phyloP scores from a whole-genome alignment of 192 early-diverging fungal species.

The Backusella parvicylindrica region DNA sequence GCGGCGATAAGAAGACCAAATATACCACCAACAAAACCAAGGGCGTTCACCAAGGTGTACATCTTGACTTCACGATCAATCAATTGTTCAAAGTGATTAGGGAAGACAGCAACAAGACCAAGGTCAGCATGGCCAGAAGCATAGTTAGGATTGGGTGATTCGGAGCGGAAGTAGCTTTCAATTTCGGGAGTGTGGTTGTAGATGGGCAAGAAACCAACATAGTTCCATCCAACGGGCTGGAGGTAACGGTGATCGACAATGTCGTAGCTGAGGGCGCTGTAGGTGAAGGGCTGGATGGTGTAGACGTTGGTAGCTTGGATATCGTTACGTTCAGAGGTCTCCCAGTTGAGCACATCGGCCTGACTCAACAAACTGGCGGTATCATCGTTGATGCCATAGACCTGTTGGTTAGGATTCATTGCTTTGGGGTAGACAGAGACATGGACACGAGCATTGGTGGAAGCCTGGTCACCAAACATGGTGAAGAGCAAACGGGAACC shows the following conservation, averaged over 20 bases:
- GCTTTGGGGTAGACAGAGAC: constrained; percentile 29
- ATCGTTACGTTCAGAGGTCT: constrained; percentile 32
- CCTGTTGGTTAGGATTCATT: constrained; percentile 28
- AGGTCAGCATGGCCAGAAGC: constrained; percentile 21
- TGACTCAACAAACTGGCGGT: constrained; percentile 3
- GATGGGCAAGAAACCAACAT: constrained; percentile 34
- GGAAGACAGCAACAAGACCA: constrained; percentile 20
- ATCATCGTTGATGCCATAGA: constrained; percentile 20
- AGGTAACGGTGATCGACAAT: constrained; percentile 29
- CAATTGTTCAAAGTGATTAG: constrained; percentile 1
- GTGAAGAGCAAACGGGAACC: constrained; percentile 30
- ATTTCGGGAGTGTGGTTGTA: constrained; percentile 31
- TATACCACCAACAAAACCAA: constrained; percentile 36
- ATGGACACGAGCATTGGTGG: constrained; percentile 24
- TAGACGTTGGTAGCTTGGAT: constrained; percentile 25
- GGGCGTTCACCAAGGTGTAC: constrained; percentile 30
- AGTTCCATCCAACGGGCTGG: constrained; percentile 32
- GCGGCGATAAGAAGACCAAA: constrained; percentile 28
- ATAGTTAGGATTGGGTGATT: constrained; percentile 29
- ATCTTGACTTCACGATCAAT: constrained; percentile 32
- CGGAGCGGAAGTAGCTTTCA: constrained; percentile 23
- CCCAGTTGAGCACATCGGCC: constrained; percentile 18
- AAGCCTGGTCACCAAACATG: constrained; percentile 23
- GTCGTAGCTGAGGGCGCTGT: constrained; percentile 23
- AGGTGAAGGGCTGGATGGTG: constrained; percentile 25